phyloP scores from a whole-genome alignment of 495 filamentous ascomycete species.

The Hamigera avellanea region DNA sequence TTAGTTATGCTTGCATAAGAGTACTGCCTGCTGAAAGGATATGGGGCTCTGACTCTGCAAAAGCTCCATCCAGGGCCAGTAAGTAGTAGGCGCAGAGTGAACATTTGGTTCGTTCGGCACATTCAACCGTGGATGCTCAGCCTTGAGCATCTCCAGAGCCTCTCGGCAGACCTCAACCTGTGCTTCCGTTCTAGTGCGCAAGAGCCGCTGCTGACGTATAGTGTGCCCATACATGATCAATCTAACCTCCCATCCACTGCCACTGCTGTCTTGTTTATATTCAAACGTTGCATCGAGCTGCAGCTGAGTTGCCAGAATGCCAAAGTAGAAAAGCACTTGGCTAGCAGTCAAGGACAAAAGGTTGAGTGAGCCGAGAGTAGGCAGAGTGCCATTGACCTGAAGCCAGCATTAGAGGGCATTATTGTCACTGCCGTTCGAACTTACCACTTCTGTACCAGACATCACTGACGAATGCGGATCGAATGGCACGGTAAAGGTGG shows the following conservation, averaged over 20 bases:
- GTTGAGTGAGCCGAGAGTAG: conserved; percentile 1
- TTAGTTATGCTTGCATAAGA: too few species aligned
- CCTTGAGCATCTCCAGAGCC: conserved; percentile 13
- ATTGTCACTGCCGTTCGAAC: too few species aligned
- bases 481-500: too few species aligned
- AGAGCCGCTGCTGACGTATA: conserved; percentile 5
- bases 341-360: conserved; percentile 3
- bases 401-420: too few species aligned
- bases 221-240: conserved; percentile 26
- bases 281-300: conserved; percentile 15
- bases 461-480: too few species aligned
- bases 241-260: conserved; percentile 10
- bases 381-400: too few species aligned
- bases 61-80: conserved; percentile 20
- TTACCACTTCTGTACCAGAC: too few species aligned
- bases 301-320: conserved; percentile 14
- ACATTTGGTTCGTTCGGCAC: conserved; percentile 16
- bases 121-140: conserved; percentile 13
- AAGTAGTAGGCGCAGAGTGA: conserved; percentile 2
- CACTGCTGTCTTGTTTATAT: conserved; percentile 8
- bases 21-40: too few species aligned
- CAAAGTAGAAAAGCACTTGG: conserved; percentile 23
- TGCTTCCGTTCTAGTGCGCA: conserved; percentile 5
- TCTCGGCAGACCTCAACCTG: conserved; percentile 17
- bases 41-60: conserved; percentile 14